phyloP scores from a whole-genome alignment of 2,329 filamentous ascomycete genomes.

The Aureobasidium namibiae region DNA sequence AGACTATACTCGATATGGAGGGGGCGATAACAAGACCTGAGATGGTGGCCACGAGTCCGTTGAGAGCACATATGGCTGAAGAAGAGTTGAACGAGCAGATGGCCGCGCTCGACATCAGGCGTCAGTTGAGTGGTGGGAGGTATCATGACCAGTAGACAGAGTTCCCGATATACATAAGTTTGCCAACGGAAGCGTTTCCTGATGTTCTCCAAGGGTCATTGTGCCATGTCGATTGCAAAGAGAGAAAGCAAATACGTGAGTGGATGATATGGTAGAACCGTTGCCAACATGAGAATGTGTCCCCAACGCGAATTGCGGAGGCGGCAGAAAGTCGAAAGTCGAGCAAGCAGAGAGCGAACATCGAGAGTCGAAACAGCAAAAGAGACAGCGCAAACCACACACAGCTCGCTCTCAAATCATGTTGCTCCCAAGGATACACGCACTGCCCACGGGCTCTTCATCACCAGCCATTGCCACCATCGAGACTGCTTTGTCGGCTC shows the following conservation, averaged over 20 bases:
- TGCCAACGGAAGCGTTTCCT: background rate
- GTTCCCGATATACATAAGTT: background rate
- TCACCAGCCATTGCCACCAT: conserved; percentile 14
- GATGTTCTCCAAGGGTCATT: too few relatives aligned
- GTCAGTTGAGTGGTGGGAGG: background rate
- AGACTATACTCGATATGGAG: conserved; percentile 7
- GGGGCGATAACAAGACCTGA: background rate
- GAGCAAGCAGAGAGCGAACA: background rate
- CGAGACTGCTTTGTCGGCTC: conserved; percentile 23
- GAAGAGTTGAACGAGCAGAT: background rate
- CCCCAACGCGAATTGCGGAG: background rate
- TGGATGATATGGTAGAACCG: background rate
- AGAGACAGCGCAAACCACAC: background rate
- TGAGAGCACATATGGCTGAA: background rate
- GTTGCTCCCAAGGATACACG: conserved; percentile 15
- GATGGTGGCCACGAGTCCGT: background rate
- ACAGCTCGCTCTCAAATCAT: conserved; percentile 7
- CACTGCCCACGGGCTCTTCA: conserved; percentile 7
- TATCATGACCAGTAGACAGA: background rate
- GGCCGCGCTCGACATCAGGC: background rate
- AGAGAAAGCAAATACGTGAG: too few relatives aligned
- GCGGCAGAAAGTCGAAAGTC: conserved; percentile 5
- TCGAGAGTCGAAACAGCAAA: background rate
- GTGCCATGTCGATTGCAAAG: too few relatives aligned
- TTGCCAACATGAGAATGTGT: background rate